Percentiles rank a stretch among this genome's conserved stretches.
Conservation (phyloP, 768 basidiomycete genomes). For the button mushroom (Agaricus bisporus) region DNA sequence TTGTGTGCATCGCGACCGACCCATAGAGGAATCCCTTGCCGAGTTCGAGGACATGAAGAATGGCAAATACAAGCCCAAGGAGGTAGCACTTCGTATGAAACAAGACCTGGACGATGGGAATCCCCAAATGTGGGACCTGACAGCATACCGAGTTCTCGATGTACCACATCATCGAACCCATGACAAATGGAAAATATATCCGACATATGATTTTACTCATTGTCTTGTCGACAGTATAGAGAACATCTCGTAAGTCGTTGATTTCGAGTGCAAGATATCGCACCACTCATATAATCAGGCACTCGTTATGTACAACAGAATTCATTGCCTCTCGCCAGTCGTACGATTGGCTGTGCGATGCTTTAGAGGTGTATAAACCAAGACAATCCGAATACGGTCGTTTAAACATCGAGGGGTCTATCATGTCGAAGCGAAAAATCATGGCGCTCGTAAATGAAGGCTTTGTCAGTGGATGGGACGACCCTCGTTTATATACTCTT, state of each 20-base stretch:
- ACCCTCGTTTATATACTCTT: slow-evolving; percentile 94
- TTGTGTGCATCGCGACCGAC: slow-evolving; percentile 82
- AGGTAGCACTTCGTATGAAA: slow-evolving; percentile 95
- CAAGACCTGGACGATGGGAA: slow-evolving; percentile 89
- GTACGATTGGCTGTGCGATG: slow-evolving; percentile 99
- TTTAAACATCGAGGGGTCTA: slow-evolving; percentile 86
- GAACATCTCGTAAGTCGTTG: slow-evolving; percentile 89
- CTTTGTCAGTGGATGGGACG: slow-evolving; percentile 92
- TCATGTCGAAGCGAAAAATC: slow-evolving; percentile 97
- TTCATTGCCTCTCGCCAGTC: slow-evolving; percentile 95
- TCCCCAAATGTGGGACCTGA: slow-evolving; percentile 99
- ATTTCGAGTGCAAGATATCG: not conserved
- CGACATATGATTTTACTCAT: slow-evolving; percentile 98
- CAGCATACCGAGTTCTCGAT: slow-evolving; percentile 90
- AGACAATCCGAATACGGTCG: slow-evolving; percentile 96
- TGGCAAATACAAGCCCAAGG: slow-evolving; percentile 86
- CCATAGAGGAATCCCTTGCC: slow-evolving; percentile 76
- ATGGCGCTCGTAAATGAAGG: slow-evolving; percentile 78
- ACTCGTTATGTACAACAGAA: slow-evolving; percentile 94
- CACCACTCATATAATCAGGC: slow-evolving; percentile 39
- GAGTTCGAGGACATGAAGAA: slow-evolving; percentile 93
- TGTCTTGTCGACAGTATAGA: slow-evolving; percentile 98
- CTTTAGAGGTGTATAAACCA: slow-evolving; percentile 95
- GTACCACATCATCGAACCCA: slow-evolving; percentile 91
- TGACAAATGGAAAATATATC: slow-evolving; percentile 94